Evolutionary conservation across 1,284 basidiomycete genomes (phyloP).

Genomic region (Moesziomyces antarcticus): DNA sequence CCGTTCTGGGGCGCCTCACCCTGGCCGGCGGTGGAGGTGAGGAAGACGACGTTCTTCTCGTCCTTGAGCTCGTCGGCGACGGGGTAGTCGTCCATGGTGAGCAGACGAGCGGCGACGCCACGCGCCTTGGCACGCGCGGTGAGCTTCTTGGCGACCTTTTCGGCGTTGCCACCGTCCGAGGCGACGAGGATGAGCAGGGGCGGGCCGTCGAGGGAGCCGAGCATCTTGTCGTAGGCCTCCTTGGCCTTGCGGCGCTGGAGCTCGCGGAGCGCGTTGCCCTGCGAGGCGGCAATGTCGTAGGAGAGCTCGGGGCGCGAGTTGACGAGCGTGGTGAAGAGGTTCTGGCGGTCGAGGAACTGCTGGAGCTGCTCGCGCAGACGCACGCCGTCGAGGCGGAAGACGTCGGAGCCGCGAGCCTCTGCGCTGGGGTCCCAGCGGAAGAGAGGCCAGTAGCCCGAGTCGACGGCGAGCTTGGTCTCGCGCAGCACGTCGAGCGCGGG

Average conservation of each 20-base stretch:
- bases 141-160: conserved; percentile 93
- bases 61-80: conserved; percentile 73
- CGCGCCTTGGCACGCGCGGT: conserved; percentile 84
- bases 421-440: conserved; percentile 97
- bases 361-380: conserved; percentile 93
- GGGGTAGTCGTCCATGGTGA: conserved; percentile 78
- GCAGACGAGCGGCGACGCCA: conserved; percentile 76
- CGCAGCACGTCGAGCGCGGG: conserved; percentile 89
- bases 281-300: conserved; percentile 82
- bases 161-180: conserved; percentile 91
- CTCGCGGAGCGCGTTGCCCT: conserved; percentile 85
- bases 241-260: conserved; percentile 85
- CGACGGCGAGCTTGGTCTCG: conserved; percentile 96
- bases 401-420: conserved; percentile 77
- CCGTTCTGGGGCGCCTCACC: conserved; percentile 98
- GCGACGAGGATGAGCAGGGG: conserved; percentile 90
- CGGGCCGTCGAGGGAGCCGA: conserved; percentile 87
- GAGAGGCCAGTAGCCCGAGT: conserved; percentile 96
- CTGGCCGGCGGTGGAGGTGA: conserved; percentile 98
- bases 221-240: conserved; percentile 85
- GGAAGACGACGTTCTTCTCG: conserved; percentile 80
- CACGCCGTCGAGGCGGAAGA: conserved; percentile 91
- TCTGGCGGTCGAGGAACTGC: conserved; percentile 94
- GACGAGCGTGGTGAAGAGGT: conserved; percentile 91
- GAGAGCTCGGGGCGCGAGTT: conserved; percentile 81